Base-by-base conservation (phyloP, 2,329 filamentous ascomycete species). In the Sarocladium oryzae region DNA sequence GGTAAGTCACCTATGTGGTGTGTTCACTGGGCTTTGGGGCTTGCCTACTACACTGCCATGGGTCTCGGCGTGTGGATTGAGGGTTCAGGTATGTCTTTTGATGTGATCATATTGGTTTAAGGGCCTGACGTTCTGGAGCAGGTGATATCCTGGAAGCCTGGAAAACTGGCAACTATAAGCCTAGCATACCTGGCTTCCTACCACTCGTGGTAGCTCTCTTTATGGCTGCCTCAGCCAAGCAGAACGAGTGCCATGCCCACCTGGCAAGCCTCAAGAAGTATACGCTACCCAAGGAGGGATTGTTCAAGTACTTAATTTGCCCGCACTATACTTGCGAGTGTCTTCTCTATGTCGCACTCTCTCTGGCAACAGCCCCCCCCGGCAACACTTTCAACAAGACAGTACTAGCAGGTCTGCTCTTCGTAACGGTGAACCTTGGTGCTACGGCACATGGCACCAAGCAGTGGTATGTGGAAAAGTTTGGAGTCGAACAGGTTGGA, bases 291-390 rank as follows among this genome's bases (percentile, higher is more conserved):
- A 72, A 77, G 2, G 77, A 86, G 54, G 84, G 85, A 2, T 69
- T 86, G 52, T 99, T 97, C 66, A 73, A 74, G 40, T 73, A 76
- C 52, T 67, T 95, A 20, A 69, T 96, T 35, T 95, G 88, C 59
- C 90, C 93, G 16, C 93, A 99, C 69, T 99, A 97, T 67, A 87
- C 87, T 3, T 89, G 86, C 61, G 93, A 97, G 70, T 91, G 88
- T 63, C 64, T 86, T 36, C 81, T 96, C 53, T 97, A 99, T 65
- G 63, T 90, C 18, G 78, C 85, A n/a, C 69, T 99, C 56, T 79
- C 89, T 2, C 69, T 93, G 41, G 66, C 86, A 35, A 83, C 85
- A 26, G 89, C 91, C 1, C 90, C 91, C 0, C 60, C 69, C 7
- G 86, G 83, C 10, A 68, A 73, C 28, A 56, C 78, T 51, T 65